Evolutionary conservation across 1,284 basidiomycete species (phyloP), one percentile per base, ranked within the genome.

Genomic region (Bjerkandera adusta): DNA sequence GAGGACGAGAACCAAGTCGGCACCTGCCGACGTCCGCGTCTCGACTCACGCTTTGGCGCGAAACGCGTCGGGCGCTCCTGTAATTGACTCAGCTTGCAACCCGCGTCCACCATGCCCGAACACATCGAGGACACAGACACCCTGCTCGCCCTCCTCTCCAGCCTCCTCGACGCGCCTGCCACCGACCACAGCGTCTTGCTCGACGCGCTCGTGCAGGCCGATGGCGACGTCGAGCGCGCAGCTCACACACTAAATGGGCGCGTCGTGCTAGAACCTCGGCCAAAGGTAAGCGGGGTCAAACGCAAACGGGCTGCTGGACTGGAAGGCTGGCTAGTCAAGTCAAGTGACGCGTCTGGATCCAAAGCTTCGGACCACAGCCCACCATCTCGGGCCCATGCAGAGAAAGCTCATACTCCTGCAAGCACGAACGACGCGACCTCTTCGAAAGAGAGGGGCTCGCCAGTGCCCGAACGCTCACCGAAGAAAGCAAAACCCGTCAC

Each of bases 171-270:
- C 11, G 57, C 61, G 24, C 58, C 66, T 15, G 48, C 56, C 4
- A 64, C 67, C 6, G 63, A 69, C 24, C 65, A 72, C 27, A 59
- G 67, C 26, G 55, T 60, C 5, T 71, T 89, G 5, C 64, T 91
- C 5, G 77, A 85, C 39, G 76, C 85, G 0, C 72, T 94, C 3
- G 68, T 82, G 4, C 61, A 72, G 37, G 71, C 70, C 27, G 65
- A 79, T 27, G 89, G 89, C 10, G 70, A 91, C 59, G 76, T 82
- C 5, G 64, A 76, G 43, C 66, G 64, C 18, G 82, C 91, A 0
- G 83, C 80, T 24, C 58, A 66, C 20, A 51, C 70, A 44, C 47
- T 57, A 20, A 58, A 38, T 45, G n/a, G 34, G 36, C 7, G 22
- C 18, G 12, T 8, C 13, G 7, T 3, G 13, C 20, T 22, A 27